phyloP scores from a whole-genome alignment of 345 rosid species.

The Bretschneidera sinensis region DNA sequence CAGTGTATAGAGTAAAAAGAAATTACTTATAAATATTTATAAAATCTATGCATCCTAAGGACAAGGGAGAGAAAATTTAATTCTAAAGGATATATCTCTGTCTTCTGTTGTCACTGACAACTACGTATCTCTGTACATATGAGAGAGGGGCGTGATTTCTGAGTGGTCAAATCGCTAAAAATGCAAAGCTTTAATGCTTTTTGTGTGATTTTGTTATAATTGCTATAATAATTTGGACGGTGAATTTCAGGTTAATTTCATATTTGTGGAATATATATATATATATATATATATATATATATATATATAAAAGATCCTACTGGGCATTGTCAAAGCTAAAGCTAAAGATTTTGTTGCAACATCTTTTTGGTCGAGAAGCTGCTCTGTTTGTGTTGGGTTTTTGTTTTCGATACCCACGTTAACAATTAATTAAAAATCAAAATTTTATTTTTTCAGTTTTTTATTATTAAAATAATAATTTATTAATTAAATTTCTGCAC shows the following conservation, averaged over 20 bases:
- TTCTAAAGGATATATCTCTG: conserved; percentile 37
- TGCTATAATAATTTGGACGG: background rate
- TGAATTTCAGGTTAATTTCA: background rate
- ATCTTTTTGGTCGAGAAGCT: too few relatives aligned
- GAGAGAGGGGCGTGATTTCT: conserved; percentile 13
- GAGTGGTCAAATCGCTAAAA: conserved; percentile 39
- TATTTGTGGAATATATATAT: too few relatives aligned
- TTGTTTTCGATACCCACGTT: too few relatives aligned
- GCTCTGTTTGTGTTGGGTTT: too few relatives aligned
- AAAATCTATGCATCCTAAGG: conserved; percentile 15
- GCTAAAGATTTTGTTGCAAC: too few relatives aligned
- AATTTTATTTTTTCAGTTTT: too few relatives aligned
- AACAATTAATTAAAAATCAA: too few relatives aligned
- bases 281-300: too few relatives aligned
- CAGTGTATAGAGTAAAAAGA: background rate
- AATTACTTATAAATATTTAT: conserved; percentile 10
- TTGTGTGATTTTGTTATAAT: background rate
- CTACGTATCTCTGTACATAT: conserved; percentile 34
- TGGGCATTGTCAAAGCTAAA: too few relatives aligned
- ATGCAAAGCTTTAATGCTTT: conserved; percentile 7
- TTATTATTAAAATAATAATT: too few relatives aligned
- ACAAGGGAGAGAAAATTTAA: conserved; percentile 21
- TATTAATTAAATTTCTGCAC: too few relatives aligned
- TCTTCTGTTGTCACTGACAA: conserved; percentile 42
- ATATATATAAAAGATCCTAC: too few relatives aligned